Evolutionary conservation across 164 flowering plant species (phyloP).

Genomic region (Cinnamomum micranthum): DNA sequence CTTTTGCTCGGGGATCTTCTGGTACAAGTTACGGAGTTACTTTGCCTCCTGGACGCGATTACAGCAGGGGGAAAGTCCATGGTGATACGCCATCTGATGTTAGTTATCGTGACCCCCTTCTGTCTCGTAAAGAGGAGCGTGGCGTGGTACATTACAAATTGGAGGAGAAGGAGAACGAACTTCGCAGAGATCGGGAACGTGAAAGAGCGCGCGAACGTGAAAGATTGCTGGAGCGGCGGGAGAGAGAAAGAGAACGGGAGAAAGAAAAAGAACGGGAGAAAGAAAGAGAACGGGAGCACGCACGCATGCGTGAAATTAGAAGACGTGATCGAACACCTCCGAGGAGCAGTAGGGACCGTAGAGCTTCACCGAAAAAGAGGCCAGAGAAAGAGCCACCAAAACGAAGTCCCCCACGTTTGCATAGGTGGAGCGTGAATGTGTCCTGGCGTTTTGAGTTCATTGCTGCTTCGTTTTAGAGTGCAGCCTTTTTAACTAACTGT

Average conservation of each 20-base stretch:
- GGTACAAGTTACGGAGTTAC: constrained; percentile 93
- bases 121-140: constrained; percentile 48
- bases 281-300: constrained; percentile 35
- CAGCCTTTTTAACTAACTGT: constrained; percentile 61
- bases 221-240: constrained; percentile 30
- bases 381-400: constrained; percentile 46
- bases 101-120: constrained; percentile 50
- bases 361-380: constrained; percentile 42
- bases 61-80: constrained; percentile 73
- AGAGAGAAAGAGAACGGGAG: constrained; percentile 31
- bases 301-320: constrained; percentile 48
- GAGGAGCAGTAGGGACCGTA: constrained; percentile 63
- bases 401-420: constrained; percentile 65
- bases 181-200: constrained; percentile 53
- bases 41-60: constrained; percentile 97
- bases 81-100: constrained; percentile 56
- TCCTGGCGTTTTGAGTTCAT: constrained; percentile 32
- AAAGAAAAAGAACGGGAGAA: constrained; percentile 25
- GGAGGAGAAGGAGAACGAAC: constrained; percentile 70
- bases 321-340: constrained; percentile 73
- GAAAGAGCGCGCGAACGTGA: constrained; percentile 43
- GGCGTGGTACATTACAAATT: constrained; percentile 32
- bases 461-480: constrained; percentile 47
- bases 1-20: constrained; percentile 61
- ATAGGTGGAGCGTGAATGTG: constrained; percentile 79